Evolutionary conservation across 176 grass and related monocot genomes (phyloP), one percentile per base, ranked within the genome.

Genomic region (maize (Zea mays)): DNA sequence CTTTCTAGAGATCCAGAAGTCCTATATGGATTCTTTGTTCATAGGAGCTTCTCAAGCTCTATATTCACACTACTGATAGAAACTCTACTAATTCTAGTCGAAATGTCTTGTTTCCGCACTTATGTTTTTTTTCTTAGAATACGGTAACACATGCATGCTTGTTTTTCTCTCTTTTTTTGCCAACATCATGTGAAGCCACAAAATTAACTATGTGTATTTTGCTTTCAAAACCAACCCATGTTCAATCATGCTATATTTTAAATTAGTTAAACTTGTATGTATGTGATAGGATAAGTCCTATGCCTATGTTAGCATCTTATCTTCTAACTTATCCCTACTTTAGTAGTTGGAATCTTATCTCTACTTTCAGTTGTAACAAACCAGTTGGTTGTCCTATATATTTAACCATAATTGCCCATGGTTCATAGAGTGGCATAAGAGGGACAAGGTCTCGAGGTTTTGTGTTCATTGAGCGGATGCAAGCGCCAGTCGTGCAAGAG

Each of bases 21-120:
- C n/a, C 43, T 74, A 33, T 0, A 0, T 47, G 8, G 51, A 74
- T 66, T 60, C n/a, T 80, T 38, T 68, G 62, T 85, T 60, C 54
- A 38, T 37, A 75, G 12, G 64, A 75, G 54, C 65, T 86, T 60
- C 75, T 66, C 5, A 6, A 75, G 62, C 37, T 69, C 36, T 50
- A 84, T 20, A 67, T 60, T 39, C 12, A 7, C 7, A 37, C 3
- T 27, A 72, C 69, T 20, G 35, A 67, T 54, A 36, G 57, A 69
- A 79, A 57, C 14, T 66, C 63, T 73, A 69, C 36, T 42, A 49
- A 10, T 60, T 85, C 12, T 62, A 19, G 10, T 40, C 36, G 27
- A 37, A 65, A 27, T 50, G 10, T 45, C 47, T 54, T 76, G 9
- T 69, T 65, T 36, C 13, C 33, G 17, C 45, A 45, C 41, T 39